Base-by-base conservation (phyloP, 257 asterid species). In the Anisodus acutangulus region DNA sequence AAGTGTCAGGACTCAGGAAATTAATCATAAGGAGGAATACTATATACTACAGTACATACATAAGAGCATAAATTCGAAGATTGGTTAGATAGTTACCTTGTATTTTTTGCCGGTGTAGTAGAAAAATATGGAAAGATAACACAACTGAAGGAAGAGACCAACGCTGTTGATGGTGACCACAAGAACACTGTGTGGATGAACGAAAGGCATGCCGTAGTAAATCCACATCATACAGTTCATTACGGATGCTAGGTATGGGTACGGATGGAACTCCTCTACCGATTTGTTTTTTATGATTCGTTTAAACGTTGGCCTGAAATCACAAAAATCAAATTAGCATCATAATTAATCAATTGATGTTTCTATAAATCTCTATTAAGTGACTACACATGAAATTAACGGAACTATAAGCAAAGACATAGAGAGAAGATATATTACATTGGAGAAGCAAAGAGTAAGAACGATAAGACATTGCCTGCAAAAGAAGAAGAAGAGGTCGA, bases 201-300 rank as follows among this genome's bases (percentile, higher is more conserved):
- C 93, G 0, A 86, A 1, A 0, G 97, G 97, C 43, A 92, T 37
- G 0, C 95, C 97, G 8, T 95, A 94, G 85, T 89, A 91, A 16
- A 95, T 64, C 98, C 98, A 95, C 64, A 92, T 72, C 43, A 86
- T 2, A 80, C 98, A 95, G 84, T 93, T 95, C 93, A 95, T 86
- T 11, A 71, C 70, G 0, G 89, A 79, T 0, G 92, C 90, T 2
- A 93, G 49, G 85, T 93, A 94, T 1, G 99, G 97, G 9, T 90
- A 92, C 0, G 98, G 97, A 22, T 91, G 97, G 85, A 93, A 95
- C 26, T 89, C 95, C 83, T 92, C 95, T 0, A 92, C 88, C 64
- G 86, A 83, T 80, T 89, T 93, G 0, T 88, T 91, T 86, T 91
- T 90, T 5, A 37, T 0, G 15, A 95, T 93, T 82, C 92, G 88